Evolutionary conservation across 106 monocot species (phyloP).

Genomic region (Phalaenopsis aphrodite): DNA sequence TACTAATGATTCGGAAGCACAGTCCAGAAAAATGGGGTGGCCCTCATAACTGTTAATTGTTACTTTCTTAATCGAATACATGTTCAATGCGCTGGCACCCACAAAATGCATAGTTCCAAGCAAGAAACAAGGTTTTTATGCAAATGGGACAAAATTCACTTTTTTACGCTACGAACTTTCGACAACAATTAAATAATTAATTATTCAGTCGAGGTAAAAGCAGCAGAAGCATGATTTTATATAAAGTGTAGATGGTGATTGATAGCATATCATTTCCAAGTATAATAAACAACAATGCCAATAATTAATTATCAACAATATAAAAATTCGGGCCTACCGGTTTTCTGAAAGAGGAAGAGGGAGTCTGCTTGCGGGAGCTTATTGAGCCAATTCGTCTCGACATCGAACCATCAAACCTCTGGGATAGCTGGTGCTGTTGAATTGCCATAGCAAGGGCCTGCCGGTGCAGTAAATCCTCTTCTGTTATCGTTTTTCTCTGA

Average conservation of each 20-base stretch:
- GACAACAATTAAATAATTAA: not conserved
- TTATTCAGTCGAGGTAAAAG: not conserved
- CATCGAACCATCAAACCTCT: constrained; percentile 18
- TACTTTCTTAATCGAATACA: not conserved
- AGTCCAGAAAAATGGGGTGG: not conserved
- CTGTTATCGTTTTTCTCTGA: constrained; percentile 12
- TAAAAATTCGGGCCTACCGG: not conserved
- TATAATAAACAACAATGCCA: not conserved
- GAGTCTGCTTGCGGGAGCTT: constrained; percentile 5
- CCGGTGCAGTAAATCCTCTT: constrained; percentile 18
- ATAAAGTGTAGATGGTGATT: not conserved
- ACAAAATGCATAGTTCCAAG: not conserved
- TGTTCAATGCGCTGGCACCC: not conserved
- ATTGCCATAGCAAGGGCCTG: constrained; percentile 26
- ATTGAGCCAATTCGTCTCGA: constrained; percentile 11
- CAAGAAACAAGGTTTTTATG: not conserved
- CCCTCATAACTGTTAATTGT: too few relatives aligned
- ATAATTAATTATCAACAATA: not conserved
- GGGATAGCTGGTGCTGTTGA: constrained; percentile 20
- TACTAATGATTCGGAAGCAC: not conserved
- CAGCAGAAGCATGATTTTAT: not conserved
- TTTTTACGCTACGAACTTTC: not conserved
- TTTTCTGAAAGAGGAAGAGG: constrained; percentile 6
- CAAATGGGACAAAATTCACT: not conserved
- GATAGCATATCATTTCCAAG: not conserved